These are phyloP conservation scores for Leccinum solheimii DNA, from an alignment of 1,284 basidiomycete species.

Conservation along the genomic window DNA sequence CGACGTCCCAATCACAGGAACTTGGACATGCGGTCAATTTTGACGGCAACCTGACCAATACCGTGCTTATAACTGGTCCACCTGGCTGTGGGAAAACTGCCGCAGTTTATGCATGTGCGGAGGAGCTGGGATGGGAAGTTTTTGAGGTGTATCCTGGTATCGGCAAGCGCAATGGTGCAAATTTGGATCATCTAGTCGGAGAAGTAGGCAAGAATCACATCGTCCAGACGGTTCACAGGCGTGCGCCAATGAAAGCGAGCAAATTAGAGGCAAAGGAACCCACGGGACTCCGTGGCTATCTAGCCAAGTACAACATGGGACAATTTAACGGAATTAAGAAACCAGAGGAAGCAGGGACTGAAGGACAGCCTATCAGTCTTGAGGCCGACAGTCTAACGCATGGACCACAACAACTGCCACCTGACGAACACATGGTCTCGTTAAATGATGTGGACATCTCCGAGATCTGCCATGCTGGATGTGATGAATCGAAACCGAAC, in stretches of 20 bases:
- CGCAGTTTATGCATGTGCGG: conserved; percentile 89
- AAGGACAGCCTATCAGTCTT: conserved; percentile 22
- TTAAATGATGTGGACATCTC: conserved; percentile 2
- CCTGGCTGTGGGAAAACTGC: conserved; percentile 90
- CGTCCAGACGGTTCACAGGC: conserved; percentile 42
- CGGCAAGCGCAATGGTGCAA: conserved; percentile 79
- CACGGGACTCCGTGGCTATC: conserved; percentile 15
- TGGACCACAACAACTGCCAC: conserved; percentile 1
- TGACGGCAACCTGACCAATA: conserved; percentile 68
- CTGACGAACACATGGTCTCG: conserved; percentile 1
- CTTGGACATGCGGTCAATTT: conserved; percentile 30
- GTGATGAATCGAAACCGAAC: conserved; percentile 19
- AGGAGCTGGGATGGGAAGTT: conserved; percentile 92
- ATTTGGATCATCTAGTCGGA: conserved; percentile 81
- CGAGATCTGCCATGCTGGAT: conserved; percentile 10
- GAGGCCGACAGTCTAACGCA: conserved; percentile 14
- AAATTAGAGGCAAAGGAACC: conserved; percentile 7
- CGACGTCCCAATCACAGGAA: conserved; percentile 6
- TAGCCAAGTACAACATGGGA: conserved; percentile 14
- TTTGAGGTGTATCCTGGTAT: conserved; percentile 98
- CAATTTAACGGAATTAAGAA: not conserved
- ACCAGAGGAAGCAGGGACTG: conserved; percentile 18
- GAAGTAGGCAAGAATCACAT: conserved; percentile 93
- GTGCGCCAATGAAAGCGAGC: conserved; percentile 13
- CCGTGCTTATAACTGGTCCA: conserved; percentile 83